Evolutionary conservation across 1,139 yeast genomes (phyloP), one percentile per base, ranked within the genome.

Genomic region (Kurtzmaniella natalensis): DNA sequence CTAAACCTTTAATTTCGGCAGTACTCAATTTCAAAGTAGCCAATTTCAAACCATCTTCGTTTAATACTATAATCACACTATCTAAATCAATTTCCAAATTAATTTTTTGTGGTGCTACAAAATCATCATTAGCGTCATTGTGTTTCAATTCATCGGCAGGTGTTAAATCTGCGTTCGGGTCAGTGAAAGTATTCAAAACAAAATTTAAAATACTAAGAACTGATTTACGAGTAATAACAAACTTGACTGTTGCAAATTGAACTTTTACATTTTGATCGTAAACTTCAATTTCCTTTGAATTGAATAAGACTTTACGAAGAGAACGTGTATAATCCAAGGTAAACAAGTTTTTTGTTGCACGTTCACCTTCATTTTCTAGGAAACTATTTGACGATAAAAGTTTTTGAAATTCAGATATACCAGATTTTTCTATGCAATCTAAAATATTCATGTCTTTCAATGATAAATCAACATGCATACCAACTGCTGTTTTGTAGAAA

Each of bases 101-200:
- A 29, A 87, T 81, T 46, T 77, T 81, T 41, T 82, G 86, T 0
- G 94, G 92, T 0, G 86, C 70, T 11, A 70, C 64, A 8, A 70
- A 75, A 18, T 62, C 69, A 38, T 71, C 73, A n/a, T 61, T 56
- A 22, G 72, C 71, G 43, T 73, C 72, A 46, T 80, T 79, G 44
- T 82, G 87, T 37, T 80, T 76, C 39, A 82, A 62, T 22, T 68
- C 77, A 57, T 80, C 87, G 0, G 86, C 80, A 1, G 86, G 82
- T 1, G 77, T 61, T 19, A 75, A 80, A n/a, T n/a, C n/a, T 0
- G 89, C 86, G 42, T 77, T 69, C 0, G 88, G 89, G 55, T 81
- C 84, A 0, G 96, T 83, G 52, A 92, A 92, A 0, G 97, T 92
- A 31, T 89, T 85, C 50, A 89, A 67, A 3, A 83, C 66, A 53